Evolutionary conservation across 768 basidiomycete species (phyloP).

Genomic region (Naematelia encephala): DNA sequence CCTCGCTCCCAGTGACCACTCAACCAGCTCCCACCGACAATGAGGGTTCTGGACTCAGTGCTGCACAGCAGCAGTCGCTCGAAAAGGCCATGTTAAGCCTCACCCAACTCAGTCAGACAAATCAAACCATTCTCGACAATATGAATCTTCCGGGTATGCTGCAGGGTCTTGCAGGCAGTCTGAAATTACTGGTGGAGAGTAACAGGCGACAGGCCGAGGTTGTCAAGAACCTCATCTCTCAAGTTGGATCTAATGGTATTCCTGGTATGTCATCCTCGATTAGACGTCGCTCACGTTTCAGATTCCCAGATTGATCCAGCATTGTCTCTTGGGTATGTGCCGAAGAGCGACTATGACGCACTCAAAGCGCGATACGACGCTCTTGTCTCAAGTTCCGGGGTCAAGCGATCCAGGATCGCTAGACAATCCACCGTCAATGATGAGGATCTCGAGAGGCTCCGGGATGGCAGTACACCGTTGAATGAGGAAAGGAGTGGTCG

Average conservation of each 20-base stretch:
- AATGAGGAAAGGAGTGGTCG: not conserved
- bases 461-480: slow-evolving; percentile 5
- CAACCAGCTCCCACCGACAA: not conserved
- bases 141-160: slow-evolving; percentile 20
- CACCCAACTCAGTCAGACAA: slow-evolving; percentile 5
- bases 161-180: slow-evolving; percentile 13
- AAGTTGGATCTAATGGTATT: not conserved
- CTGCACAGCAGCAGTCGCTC: slow-evolving; percentile 3
- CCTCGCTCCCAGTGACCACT: not conserved
- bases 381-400: slow-evolving; percentile 3
- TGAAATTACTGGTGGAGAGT: slow-evolving; percentile 19
- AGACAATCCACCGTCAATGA: slow-evolving; percentile 1
- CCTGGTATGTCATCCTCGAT: not conserved
- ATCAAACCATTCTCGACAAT: slow-evolving; percentile 19
- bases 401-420: not conserved
- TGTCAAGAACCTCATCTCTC: slow-evolving; percentile 14
- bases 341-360: slow-evolving; percentile 27
- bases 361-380: slow-evolving; percentile 34
- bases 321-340: slow-evolving; percentile 11
- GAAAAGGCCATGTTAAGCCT: slow-evolving; percentile 12
- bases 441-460: not conserved
- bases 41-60: not conserved
- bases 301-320: slow-evolving; percentile 16
- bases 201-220: slow-evolving; percentile 24
- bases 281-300: not conserved